These are phyloP conservation scores for Quercus cerris DNA, from an alignment of 306 rosid genomes.

Conservation along the genomic window DNA sequence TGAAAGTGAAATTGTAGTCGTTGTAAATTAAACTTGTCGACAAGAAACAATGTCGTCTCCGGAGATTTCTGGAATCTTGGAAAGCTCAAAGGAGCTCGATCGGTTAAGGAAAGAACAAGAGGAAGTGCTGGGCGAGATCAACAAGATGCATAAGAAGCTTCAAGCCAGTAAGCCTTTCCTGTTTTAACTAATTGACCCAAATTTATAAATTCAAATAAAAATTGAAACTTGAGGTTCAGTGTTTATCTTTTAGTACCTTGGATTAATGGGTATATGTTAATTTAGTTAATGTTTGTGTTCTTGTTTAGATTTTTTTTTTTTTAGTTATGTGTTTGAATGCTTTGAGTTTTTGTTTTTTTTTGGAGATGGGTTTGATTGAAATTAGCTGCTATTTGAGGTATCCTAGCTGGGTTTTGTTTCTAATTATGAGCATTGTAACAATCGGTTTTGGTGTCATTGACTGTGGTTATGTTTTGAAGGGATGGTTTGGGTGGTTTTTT, in stretches of 20 bases:
- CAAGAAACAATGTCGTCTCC: slow-evolving; percentile 65
- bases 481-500: neutral
- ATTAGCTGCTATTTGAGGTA: neutral
- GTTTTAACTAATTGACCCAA: neutral
- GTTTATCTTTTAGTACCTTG: neutral
- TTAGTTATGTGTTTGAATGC: neutral
- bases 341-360: neutral
- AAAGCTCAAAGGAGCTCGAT: slow-evolving; percentile 80
- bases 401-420: neutral
- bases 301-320: neutral
- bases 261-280: neutral
- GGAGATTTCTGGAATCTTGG: slow-evolving; percentile 69
- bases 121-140: slow-evolving; percentile 66
- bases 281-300: slow-evolving; percentile 5
- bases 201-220: neutral
- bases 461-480: neutral
- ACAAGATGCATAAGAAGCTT: slow-evolving; percentile 94
- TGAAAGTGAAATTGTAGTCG: slow-evolving; percentile 11
- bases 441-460: neutral
- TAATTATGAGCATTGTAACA: neutral
- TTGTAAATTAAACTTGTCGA: neutral
- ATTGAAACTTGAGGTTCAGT: neutral
- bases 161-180: slow-evolving; percentile 46
- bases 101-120: slow-evolving; percentile 84
- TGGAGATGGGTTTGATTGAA: neutral